Evolutionary conservation across 2,329 filamentous ascomycete genomes (phyloP).

Genomic region (Beauveria brongniartii): DNA sequence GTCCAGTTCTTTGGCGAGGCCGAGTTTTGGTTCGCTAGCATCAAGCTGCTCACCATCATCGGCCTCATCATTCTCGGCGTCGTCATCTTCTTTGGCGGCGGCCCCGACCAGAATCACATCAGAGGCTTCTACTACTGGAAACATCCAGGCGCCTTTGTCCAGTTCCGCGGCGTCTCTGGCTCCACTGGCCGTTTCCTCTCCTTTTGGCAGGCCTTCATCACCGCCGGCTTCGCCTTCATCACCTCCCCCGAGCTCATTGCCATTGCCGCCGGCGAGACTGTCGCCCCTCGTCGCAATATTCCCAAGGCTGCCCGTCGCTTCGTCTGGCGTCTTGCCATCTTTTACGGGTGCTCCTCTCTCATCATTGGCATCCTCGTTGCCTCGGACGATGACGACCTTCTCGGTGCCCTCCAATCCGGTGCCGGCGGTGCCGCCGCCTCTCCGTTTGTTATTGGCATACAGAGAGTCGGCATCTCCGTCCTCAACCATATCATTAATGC

Average conservation of each 20-base stretch:
- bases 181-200: slow-evolving; percentile 44
- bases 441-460: slow-evolving; percentile 60
- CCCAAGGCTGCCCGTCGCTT: slow-evolving; percentile 57
- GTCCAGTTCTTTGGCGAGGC: slow-evolving; percentile 52
- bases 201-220: slow-evolving; percentile 48
- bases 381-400: slow-evolving; percentile 55
- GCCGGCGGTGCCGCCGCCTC: slow-evolving; percentile 42
- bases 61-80: slow-evolving; percentile 49
- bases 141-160: slow-evolving; percentile 43
- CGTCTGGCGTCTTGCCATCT: slow-evolving; percentile 53
- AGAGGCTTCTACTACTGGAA: slow-evolving; percentile 41
- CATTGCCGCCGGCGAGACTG: slow-evolving; percentile 57
- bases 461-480: slow-evolving; percentile 52
- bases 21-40: slow-evolving; percentile 53
- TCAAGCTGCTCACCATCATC: slow-evolving; percentile 52
- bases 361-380: slow-evolving; percentile 55
- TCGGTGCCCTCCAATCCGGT: slow-evolving; percentile 41
- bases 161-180: slow-evolving; percentile 40
- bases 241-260: slow-evolving; percentile 55
- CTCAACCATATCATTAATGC: slow-evolving; percentile 62
- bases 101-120: slow-evolving; percentile 38
- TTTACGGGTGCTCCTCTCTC: slow-evolving; percentile 56
- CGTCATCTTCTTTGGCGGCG: slow-evolving; percentile 49
- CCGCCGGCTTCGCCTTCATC: slow-evolving; percentile 55
- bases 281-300: slow-evolving; percentile 56